phyloP scores from a whole-genome alignment of 164 flowering plant species.

The Buxus sempervirens region DNA sequence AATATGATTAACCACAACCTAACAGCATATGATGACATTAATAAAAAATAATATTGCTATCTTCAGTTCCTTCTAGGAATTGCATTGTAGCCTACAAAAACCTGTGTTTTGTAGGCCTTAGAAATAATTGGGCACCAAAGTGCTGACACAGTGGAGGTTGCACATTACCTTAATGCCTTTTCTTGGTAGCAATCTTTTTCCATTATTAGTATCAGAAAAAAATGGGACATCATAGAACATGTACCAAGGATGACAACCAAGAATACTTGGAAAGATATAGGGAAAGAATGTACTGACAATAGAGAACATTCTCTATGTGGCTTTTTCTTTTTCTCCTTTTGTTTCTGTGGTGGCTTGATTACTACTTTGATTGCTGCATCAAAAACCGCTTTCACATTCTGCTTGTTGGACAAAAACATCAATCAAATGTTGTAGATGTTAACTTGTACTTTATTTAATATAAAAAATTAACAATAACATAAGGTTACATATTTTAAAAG shows the following conservation, averaged over 20 bases:
- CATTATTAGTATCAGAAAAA: background rate
- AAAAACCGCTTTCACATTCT: conserved; percentile 97
- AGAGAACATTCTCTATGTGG: conserved; percentile 54
- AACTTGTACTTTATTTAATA: too few species aligned
- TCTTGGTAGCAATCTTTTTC: too few species aligned
- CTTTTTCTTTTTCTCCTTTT: conserved; percentile 79
- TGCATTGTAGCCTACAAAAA: background rate
- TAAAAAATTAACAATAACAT: too few species aligned
- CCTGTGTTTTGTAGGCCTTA: background rate
- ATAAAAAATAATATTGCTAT: too few species aligned
- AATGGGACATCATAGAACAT: background rate
- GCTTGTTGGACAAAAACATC: conserved; percentile 18
- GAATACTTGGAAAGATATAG: background rate
- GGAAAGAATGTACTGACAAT: conserved; percentile 45
- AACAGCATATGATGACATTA: too few species aligned
- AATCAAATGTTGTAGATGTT: background rate
- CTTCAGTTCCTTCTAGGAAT: background rate
- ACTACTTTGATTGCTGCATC: conserved; percentile 96
- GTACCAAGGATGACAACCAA: background rate
- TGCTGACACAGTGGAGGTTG: background rate
- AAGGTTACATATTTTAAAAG: background rate
- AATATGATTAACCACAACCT: too few species aligned
- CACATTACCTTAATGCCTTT: background rate
- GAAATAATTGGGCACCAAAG: background rate
- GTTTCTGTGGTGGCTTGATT: conserved; percentile 83